Evolutionary conservation across 306 rosid species (phyloP), one percentile per base, ranked within the genome.

Genomic region (Medicago lupulina): DNA sequence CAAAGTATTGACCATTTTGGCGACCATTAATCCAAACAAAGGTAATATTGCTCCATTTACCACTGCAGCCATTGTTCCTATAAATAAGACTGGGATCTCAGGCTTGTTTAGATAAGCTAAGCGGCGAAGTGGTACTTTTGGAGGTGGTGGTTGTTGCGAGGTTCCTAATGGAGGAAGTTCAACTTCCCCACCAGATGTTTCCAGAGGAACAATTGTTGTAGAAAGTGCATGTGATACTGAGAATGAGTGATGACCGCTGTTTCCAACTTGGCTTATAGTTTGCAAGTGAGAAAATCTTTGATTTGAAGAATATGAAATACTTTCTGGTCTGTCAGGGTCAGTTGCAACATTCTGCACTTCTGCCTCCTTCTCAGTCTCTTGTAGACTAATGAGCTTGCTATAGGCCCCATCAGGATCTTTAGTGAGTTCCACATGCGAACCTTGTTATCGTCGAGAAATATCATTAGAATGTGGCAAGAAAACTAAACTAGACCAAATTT

Each of bases 81-180:
- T 57, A 4, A 90, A 61, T 78, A 94, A 71, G 21, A 88, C 82
- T 43, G 89, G 90, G 77, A 86, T 81, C 81, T 94, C 98, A 16
- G 97, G 96, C 85, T 91, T 94, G 86, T 91, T 94, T 58, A 94
- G 84, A 70, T 61, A 65, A 10, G 96, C 96, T 43, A 94, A 87
- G 41, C 91, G 88, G 65, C 21, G 34, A 54, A 91, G 87, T 17
- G 97, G 80, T 41, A 91, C 94, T 64, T 86, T 64, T 38, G 83
- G 82, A 36, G 14, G 76, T 84, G 82, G 77, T n/a, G 83, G 54
- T 58, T 34, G 38, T 34, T 4, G 38, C 5, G 38, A 34, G 38
- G 38, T 34, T 5, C 7, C 38, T 34, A 34, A 34, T 5, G 38
- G 38, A 34, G 38, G 38, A 34, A 34, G 1, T 34, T 34, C 38